phyloP scores from a whole-genome alignment of 441 rosid species.

The Gossypium gossypioides region DNA sequence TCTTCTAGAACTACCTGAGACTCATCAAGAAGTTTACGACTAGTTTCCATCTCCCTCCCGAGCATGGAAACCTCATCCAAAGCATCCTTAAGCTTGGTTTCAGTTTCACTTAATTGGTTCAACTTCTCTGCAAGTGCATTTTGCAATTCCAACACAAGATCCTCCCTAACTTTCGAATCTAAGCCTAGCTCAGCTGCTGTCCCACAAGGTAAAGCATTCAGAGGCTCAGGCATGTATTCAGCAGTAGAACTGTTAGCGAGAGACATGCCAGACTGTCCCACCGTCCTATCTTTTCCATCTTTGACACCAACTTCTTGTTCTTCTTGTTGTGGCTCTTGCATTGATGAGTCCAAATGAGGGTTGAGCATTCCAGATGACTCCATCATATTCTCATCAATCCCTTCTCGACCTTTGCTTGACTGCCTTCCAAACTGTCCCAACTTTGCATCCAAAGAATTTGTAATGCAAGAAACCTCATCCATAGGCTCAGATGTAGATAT shows the following conservation, averaged over 20 bases:
- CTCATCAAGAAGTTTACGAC: constrained; percentile 83
- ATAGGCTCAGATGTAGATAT: constrained; percentile 66
- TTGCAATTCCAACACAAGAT: constrained; percentile 45
- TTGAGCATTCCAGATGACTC: constrained; percentile 66
- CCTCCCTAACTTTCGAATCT: constrained; percentile 32
- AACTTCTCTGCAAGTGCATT: constrained; percentile 54
- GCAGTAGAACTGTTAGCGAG: constrained; percentile 75
- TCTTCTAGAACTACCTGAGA: constrained; percentile 59
- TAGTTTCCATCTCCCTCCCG: constrained; percentile 61
- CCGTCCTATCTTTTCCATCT: constrained; percentile 52
- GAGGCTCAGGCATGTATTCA: constrained; percentile 58
- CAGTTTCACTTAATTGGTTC: constrained; percentile 49
- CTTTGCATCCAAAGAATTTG: constrained; percentile 49
- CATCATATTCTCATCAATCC: constrained; percentile 82
- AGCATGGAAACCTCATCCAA: constrained; percentile 60
- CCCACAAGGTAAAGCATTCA: constrained; percentile 31
- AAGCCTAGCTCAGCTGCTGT: constrained; percentile 31
- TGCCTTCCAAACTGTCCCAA: constrained; percentile 45
- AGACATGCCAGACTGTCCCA: constrained; percentile 52
- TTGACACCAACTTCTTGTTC: constrained; percentile 39
- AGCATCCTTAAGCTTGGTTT: constrained; percentile 55
- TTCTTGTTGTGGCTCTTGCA: constrained; percentile 65
- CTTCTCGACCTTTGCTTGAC: constrained; percentile 69
- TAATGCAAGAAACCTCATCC: constrained; percentile 92
- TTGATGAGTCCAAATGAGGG: constrained; percentile 64